A percentile compares a stretch with the other conserved stretches of the same genome.
phyloP scores from a whole-genome alignment of 306 rosid species.

The Gillenia trifoliata region DNA sequence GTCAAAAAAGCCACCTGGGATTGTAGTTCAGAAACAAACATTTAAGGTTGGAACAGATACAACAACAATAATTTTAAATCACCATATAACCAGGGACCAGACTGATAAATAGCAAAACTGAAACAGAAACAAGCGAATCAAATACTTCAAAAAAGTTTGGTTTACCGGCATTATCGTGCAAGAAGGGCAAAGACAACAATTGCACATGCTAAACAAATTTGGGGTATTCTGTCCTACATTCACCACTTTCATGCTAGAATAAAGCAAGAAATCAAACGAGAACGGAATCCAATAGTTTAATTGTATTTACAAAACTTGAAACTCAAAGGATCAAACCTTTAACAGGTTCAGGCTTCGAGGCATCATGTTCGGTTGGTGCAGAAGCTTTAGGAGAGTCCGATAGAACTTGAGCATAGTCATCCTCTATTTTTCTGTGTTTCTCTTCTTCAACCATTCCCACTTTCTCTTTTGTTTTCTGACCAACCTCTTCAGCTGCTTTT shows the following conservation, averaged over 20 bases:
- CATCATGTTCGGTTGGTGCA: constrained; percentile 42
- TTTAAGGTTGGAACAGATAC: no score
- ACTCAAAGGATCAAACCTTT: constrained; percentile 80
- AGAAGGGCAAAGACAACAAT: constrained; percentile 20
- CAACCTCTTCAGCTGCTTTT: constrained; percentile 90
- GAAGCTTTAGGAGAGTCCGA: constrained; percentile 67
- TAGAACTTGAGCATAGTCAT: constrained; percentile 49
- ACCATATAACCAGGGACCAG: neutral
- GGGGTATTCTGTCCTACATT: constrained; percentile 31
- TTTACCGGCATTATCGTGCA: constrained; percentile 24
- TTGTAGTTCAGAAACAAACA: no score
- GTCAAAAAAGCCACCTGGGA: no score
- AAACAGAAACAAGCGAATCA: constrained; percentile 8
- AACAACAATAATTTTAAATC: no score
- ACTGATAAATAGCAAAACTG: neutral
- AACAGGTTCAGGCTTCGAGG: constrained; percentile 71
- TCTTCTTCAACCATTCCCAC: constrained; percentile 58
- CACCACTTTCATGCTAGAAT: constrained; percentile 28
- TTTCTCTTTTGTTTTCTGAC: constrained; percentile 84
- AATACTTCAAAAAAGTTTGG: constrained; percentile 18
- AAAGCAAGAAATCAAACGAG: constrained; percentile 21
- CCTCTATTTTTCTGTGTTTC: constrained; percentile 48
- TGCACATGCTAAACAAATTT: constrained; percentile 23
- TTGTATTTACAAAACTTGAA: constrained; percentile 40
- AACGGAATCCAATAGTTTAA: constrained; percentile 29